Evolutionary conservation across 352 stramenopile genomes (phyloP).

Genomic region (Elongisporangium undulatum): DNA sequence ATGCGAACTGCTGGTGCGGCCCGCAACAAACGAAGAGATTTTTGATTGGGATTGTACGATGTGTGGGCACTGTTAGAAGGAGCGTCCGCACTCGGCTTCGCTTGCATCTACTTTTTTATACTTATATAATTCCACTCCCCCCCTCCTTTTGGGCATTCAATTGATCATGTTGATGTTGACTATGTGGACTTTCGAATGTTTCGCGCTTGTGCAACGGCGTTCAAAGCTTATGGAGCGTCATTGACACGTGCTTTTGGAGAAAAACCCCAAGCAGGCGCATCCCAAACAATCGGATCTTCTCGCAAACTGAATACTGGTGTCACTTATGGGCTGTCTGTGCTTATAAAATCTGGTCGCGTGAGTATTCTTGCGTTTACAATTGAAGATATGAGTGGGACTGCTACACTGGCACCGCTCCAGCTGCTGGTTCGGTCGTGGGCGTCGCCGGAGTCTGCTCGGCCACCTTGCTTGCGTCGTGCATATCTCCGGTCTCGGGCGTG

Average conservation of each 20-base stretch:
- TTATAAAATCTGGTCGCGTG: constrained; percentile 1
- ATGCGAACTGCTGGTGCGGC: not conserved
- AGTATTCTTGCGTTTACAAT: not conserved
- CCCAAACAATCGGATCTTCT: not conserved
- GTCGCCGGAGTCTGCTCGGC: constrained; percentile 14
- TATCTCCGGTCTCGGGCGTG: constrained; percentile 20
- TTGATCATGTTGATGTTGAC: not conserved
- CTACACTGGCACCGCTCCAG: constrained; percentile 10
- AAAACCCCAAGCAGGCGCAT: not conserved
- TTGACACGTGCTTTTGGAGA: not conserved
- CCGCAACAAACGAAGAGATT: not conserved
- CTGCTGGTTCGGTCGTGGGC: constrained; percentile 5
- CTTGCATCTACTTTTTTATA: constrained; percentile 1
- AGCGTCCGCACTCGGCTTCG: not conserved
- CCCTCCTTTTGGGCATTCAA: not conserved
- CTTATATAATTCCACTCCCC: not conserved
- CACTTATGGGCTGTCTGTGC: not conserved
- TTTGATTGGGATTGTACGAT: not conserved
- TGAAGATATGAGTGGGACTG: not conserved
- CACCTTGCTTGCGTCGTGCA: constrained; percentile 15
- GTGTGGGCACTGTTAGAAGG: not conserved
- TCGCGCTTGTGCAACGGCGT: not conserved
- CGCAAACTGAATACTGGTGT: not conserved
- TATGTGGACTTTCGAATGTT: not conserved
- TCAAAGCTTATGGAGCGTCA: not conserved